Percentiles rank a stretch among this genome's conserved stretches.
phyloP scores from a whole-genome alignment of 352 stramenopile species.

The Globisporangium nunn region DNA sequence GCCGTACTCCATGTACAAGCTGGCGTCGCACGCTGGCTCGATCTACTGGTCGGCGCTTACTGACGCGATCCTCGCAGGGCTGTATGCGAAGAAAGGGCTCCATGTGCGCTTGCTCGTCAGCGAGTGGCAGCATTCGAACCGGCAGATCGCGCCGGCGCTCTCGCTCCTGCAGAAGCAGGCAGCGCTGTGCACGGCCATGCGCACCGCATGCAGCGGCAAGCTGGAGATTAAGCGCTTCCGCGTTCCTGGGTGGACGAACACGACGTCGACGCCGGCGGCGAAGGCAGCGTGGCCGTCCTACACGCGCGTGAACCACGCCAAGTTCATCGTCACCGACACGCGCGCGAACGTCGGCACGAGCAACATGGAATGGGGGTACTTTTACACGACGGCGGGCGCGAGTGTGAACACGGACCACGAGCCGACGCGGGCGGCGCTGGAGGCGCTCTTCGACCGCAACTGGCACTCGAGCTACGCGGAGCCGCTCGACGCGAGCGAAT shows the following conservation, averaged over 20 bases:
- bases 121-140: constrained; percentile 63
- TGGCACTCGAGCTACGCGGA: constrained; percentile 66
- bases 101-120: constrained; percentile 62
- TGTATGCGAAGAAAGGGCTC: constrained; percentile 52
- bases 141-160: constrained; percentile 49
- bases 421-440: constrained; percentile 37
- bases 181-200: constrained; percentile 30
- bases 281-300: constrained; percentile 48
- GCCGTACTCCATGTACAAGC: constrained; percentile 57
- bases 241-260: constrained; percentile 75
- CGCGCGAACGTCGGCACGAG: constrained; percentile 81
- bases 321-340: constrained; percentile 77
- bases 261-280: constrained; percentile 17
- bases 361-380: constrained; percentile 87
- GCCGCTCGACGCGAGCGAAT: constrained; percentile 12
- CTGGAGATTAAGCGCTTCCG: constrained; percentile 70
- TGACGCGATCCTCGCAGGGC: constrained; percentile 43
- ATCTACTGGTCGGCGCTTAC: constrained; percentile 65
- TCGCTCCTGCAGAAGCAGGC: constrained; percentile 38
- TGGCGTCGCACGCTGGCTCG: constrained; percentile 29
- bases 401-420: constrained; percentile 78
- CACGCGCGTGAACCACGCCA: constrained; percentile 80
- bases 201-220: constrained; percentile 30
- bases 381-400: constrained; percentile 73
- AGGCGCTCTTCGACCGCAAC: constrained; percentile 65